Evolutionary conservation across 306 rosid genomes (phyloP), one percentile per base, ranked within the genome.

Genomic region (Senna tora): DNA sequence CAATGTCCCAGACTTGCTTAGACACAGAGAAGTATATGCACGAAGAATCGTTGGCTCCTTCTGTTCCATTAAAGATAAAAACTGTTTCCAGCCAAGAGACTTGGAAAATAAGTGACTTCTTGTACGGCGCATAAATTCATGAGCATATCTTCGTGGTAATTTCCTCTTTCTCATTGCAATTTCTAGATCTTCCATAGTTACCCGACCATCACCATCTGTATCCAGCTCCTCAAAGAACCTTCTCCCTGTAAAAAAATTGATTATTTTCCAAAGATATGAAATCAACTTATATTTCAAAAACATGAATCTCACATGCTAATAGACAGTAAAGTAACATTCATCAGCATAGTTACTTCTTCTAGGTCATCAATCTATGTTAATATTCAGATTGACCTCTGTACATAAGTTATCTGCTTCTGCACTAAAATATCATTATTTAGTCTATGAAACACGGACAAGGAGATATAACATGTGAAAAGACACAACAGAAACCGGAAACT

Each of bases 41-140:
- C 97, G 99, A 71, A 95, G 92, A 89, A 95, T 95, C 61, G 99
- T 95, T 70, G 99, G 88, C 82, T 95, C 99, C 89, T 92, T 95
- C 73, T 95, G 99, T 84, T 95, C 97, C 93, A 95, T 85, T 71
- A 95, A 77, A 67, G 99, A 89, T 52, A 92, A 83, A 82, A 95
- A 95, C 69, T 95, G 99, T 68, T 88, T 95, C 99, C 91, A 92
- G 70, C 99, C 97, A 87, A 95, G 86, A 10, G 97, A 95, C 80
- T 90, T 88, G 3, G 97, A 89, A 73, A 95, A 95, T 66, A 95
- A 85, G 85, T 95, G 97, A 77, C 96, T 85, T 88, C 90, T 86
- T 17, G 97, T 89, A 53, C 96, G 97, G 67, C 89, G 80, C 97
- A 95, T 87, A 67, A 95, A 92, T 77, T 95, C 99, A 51, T 83